Percentiles rank a stretch among this genome's conserved stretches.
These are phyloP conservation scores for Crithidia brevicula DNA, from an alignment of 208 protist species.

Conservation along the genomic window DNA sequence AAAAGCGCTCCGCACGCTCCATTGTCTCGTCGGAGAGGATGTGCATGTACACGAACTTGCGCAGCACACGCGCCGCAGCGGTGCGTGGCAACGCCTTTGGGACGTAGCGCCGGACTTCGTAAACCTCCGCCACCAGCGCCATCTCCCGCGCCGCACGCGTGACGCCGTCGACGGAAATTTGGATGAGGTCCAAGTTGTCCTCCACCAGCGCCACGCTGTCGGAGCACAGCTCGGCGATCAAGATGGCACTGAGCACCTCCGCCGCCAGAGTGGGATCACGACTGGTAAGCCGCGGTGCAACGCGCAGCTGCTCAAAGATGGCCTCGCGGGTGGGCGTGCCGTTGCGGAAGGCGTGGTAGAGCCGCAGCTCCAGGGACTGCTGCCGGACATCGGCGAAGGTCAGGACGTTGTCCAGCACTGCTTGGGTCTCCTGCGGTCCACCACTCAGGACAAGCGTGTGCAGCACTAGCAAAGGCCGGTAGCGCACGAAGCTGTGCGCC, in stretches of 20 bases:
- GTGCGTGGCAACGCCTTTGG: conserved; percentile 20
- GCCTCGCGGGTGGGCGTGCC: conserved; percentile 37
- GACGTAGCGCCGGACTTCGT: conserved; percentile 41
- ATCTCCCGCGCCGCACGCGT: conserved; percentile 46
- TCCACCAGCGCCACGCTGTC: conserved; percentile 44
- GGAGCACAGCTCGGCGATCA: conserved; percentile 67
- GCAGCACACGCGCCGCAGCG: conserved; percentile 39
- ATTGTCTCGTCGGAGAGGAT: conserved; percentile 71
- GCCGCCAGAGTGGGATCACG: conserved; percentile 54
- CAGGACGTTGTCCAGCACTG: conserved; percentile 23
- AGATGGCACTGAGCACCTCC: conserved; percentile 69
- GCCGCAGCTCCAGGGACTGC: conserved; percentile 55
- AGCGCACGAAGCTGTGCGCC: conserved; percentile 45
- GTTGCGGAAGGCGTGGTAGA: conserved; percentile 57
- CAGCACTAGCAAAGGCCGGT: conserved; percentile 54
- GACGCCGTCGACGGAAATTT: conserved; percentile 62
- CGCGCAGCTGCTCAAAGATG: conserved; percentile 63
- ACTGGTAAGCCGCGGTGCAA: conserved; percentile 33
- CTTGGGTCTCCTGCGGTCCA: conserved; percentile 25
- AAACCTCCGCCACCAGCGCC: conserved; percentile 62
- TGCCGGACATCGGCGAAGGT: conserved; percentile 51
- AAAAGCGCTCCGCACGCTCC: conserved; percentile 24
- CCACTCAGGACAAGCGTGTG: conserved; percentile 29
- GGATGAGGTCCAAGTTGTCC: conserved; percentile 63
- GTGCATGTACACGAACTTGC: conserved; percentile 39